Percentiles rank a stretch among this genome's conserved stretches.
These are phyloP conservation scores for Ambispora gerdemannii DNA, from an alignment of 192 early-diverging fungal species.

Conservation along the genomic window DNA sequence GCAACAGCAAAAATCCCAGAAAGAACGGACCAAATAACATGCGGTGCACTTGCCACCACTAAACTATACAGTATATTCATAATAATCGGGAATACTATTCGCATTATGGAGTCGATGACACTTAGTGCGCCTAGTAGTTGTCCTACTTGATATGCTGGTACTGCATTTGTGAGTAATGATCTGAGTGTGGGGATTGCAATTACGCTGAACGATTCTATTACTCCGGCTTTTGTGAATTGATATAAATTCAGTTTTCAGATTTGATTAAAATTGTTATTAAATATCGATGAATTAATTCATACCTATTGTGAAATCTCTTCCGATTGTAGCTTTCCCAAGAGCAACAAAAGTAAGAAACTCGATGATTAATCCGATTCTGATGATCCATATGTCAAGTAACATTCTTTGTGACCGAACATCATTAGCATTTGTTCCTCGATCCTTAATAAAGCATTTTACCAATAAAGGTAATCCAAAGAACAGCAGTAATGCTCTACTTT, in stretches of 20 bases:
- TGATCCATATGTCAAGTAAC: slow-evolving; percentile 40
- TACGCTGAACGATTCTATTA: slow-evolving; percentile 34
- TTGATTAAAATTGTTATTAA: not conserved
- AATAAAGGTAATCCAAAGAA: not conserved
- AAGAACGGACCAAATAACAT: slow-evolving; percentile 48
- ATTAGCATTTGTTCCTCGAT: too few relatives aligned
- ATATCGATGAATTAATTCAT: not conserved
- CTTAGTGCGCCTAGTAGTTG: slow-evolving; percentile 47
- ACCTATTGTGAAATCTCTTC: slow-evolving; percentile 24
- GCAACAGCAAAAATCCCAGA: too few relatives aligned
- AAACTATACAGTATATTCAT: slow-evolving; percentile 45
- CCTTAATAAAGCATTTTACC: not conserved
- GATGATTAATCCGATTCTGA: slow-evolving; percentile 39
- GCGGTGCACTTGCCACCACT: slow-evolving; percentile 38
- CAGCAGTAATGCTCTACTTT: slow-evolving; percentile 1
- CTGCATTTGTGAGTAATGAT: slow-evolving; percentile 44
- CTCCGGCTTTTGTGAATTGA: slow-evolving; percentile 28
- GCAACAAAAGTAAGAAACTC: slow-evolving; percentile 34
- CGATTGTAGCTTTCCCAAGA: slow-evolving; percentile 34
- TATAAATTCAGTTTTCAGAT: not conserved
- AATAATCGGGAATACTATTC: slow-evolving; percentile 42
- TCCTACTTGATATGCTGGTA: slow-evolving; percentile 46
- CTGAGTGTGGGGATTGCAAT: slow-evolving; percentile 41
- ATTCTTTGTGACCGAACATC: not conserved
- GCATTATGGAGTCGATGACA: slow-evolving; percentile 44